phyloP scores from a whole-genome alignment of 179 eudicot genomes.

The Spinacia oleracea region DNA sequence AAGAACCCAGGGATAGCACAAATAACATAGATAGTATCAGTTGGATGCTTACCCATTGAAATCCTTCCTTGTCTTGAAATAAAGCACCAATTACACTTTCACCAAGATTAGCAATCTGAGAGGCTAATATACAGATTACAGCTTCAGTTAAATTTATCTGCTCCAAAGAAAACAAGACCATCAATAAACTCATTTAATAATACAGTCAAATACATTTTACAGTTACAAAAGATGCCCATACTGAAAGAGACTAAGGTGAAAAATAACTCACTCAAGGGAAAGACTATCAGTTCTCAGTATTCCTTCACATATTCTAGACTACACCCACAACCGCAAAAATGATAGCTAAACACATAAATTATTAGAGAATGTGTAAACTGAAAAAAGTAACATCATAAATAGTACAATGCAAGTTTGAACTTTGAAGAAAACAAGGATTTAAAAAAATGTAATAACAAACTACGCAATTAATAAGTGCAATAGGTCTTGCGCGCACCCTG shows the following conservation, averaged over 20 bases:
- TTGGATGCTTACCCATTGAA: conserved; percentile 62
- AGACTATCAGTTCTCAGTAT: not conserved
- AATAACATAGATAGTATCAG: not conserved
- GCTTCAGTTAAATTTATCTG: conserved; percentile 70
- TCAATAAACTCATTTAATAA: not conserved
- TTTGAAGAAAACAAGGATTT: too few relatives aligned
- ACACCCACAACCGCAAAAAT: not conserved
- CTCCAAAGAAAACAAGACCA: conserved; percentile 14
- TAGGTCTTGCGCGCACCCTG: too few relatives aligned
- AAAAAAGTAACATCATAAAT: too few relatives aligned
- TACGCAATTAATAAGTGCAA: too few relatives aligned
- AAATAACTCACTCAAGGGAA: not conserved
- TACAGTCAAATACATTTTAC: not conserved
- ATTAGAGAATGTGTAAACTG: not conserved
- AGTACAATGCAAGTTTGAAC: too few relatives aligned
- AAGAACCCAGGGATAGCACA: conserved; percentile 3
- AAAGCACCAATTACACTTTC: conserved; percentile 92
- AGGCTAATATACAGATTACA: conserved; percentile 66
- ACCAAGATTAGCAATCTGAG: conserved; percentile 88
- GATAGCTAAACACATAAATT: not conserved
- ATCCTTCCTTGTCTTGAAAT: conserved; percentile 87
- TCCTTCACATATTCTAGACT: not conserved
- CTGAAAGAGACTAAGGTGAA: not conserved
- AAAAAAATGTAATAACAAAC: too few relatives aligned
- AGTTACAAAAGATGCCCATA: not conserved